phyloP scores from a whole-genome alignment of 1,284 basidiomycete genomes.

The Pyrrhoderma lamaoense region DNA sequence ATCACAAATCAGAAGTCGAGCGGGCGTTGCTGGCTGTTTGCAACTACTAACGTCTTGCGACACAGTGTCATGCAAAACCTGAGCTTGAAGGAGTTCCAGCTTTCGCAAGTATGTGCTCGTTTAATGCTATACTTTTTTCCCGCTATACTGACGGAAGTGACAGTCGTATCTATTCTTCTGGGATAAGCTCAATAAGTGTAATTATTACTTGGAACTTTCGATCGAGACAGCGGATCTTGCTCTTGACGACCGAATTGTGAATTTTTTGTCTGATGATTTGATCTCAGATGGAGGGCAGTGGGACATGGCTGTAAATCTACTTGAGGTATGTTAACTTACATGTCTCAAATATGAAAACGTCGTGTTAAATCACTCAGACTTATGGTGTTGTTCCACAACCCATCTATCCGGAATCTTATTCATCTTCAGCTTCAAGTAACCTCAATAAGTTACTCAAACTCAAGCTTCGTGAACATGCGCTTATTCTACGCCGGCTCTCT shows the following conservation, averaged over 20 bases:
- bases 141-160: not conserved
- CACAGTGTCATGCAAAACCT: constrained; percentile 82
- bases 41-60: constrained; percentile 82
- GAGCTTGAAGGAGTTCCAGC: constrained; percentile 80
- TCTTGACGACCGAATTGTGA: constrained; percentile 77
- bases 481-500: constrained; percentile 68
- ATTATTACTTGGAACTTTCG: constrained; percentile 87
- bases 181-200: constrained; percentile 92
- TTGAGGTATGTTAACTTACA: constrained; percentile 40
- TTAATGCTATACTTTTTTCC: not conserved
- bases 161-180: constrained; percentile 89
- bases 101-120: constrained; percentile 60
- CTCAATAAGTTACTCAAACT: constrained; percentile 79
- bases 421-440: constrained; percentile 68
- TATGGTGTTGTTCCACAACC: constrained; percentile 83
- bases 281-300: constrained; percentile 92
- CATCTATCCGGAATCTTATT: constrained; percentile 81
- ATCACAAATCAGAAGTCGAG: constrained; percentile 84
- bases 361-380: constrained; percentile 31
- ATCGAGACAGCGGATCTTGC: constrained; percentile 79
- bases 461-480: constrained; percentile 86
- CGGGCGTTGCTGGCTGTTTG: constrained; percentile 91
- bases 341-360: not conserved
- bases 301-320: constrained; percentile 90
- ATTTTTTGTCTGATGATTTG: constrained; percentile 69